phyloP scores from a whole-genome alignment of 2,329 filamentous ascomycete genomes.

The Xylogone sp. region DNA sequence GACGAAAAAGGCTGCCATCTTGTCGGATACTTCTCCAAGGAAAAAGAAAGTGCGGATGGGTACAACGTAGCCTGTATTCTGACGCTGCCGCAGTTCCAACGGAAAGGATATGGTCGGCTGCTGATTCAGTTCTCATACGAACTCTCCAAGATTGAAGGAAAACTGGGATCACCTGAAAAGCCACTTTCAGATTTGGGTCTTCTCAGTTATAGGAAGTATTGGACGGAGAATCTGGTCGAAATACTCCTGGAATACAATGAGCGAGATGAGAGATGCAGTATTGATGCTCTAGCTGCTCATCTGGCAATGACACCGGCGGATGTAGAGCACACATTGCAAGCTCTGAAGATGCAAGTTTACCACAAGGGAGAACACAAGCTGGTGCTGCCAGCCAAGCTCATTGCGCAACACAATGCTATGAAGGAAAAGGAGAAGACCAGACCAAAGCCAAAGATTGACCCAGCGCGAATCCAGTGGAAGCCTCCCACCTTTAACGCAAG shows the following conservation, averaged over 20 bases:
- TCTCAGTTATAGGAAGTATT: slow-evolving; percentile 93
- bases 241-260: slow-evolving; percentile 72
- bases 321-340: slow-evolving; percentile 90
- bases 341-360: slow-evolving; percentile 91
- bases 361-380: slow-evolving; percentile 97
- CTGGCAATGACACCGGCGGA: slow-evolving; percentile 97
- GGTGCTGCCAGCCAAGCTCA: slow-evolving; percentile 79
- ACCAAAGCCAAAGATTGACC: slow-evolving; percentile 71
- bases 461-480: slow-evolving; percentile 84
- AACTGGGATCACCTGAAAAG: slow-evolving; percentile 94
- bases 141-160: slow-evolving; percentile 89
- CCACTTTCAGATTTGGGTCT: slow-evolving; percentile 91
- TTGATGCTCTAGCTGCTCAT: slow-evolving; percentile 74
- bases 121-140: slow-evolving; percentile 98
- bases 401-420: slow-evolving; percentile 60
- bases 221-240: slow-evolving; percentile 92
- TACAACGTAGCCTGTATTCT: slow-evolving; percentile 99
- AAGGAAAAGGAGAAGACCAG: slow-evolving; percentile 79
- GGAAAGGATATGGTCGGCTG: slow-evolving; percentile 87
- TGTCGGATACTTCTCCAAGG: slow-evolving; percentile 99
- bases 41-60: slow-evolving; percentile 93
- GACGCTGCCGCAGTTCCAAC: slow-evolving; percentile 92
- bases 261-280: slow-evolving; percentile 68
- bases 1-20: slow-evolving; percentile 90
- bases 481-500: slow-evolving; percentile 91